These are phyloP conservation scores for Sclerotinia subarctica DNA, from an alignment of 2,329 filamentous ascomycete species.

Conservation along the genomic window DNA sequence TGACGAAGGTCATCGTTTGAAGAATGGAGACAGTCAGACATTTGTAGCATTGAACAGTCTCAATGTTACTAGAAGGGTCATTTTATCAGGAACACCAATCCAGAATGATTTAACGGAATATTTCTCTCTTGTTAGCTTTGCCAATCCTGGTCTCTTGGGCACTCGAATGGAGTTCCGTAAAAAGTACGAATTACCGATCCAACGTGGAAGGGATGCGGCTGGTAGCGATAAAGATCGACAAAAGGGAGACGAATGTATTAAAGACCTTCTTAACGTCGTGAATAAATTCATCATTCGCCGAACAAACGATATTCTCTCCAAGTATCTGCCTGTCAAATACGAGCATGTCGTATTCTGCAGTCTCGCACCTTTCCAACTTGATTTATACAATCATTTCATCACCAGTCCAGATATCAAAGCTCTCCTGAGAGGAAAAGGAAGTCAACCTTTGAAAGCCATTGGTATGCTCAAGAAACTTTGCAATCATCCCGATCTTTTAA, in stretches of 20 bases:
- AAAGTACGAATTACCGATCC: constrained; percentile 86
- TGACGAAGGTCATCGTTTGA: constrained; percentile 93
- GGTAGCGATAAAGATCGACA: constrained; percentile 79
- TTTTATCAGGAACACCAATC: constrained; percentile 93
- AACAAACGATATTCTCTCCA: constrained; percentile 96
- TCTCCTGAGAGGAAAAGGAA: constrained; percentile 86
- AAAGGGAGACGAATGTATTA: constrained; percentile 78
- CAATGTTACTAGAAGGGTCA: constrained; percentile 87
- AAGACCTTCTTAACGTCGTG: constrained; percentile 77
- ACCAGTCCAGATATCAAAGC: constrained; percentile 92
- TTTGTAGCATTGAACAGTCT: constrained; percentile 87
- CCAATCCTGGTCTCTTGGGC: constrained; percentile 88
- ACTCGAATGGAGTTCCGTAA: constrained; percentile 90
- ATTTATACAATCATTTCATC: constrained; percentile 96
- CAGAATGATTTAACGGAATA: constrained; percentile 99
- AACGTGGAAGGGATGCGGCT: constrained; percentile 85
- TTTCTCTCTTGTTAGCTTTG: constrained; percentile 92
- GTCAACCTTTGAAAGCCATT: constrained; percentile 94
- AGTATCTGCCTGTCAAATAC: constrained; percentile 97
- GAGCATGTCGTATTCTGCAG: constrained; percentile 99
- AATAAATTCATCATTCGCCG: constrained; percentile 98
- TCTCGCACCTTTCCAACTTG: constrained; percentile 85
- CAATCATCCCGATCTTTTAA: constrained; percentile 92
- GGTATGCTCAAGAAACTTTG: constrained; percentile 96
- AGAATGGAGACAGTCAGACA: constrained; percentile 94